These are phyloP conservation scores for Arachis hypogaea DNA, from an alignment of 306 rosid species.

Conservation along the genomic window DNA sequence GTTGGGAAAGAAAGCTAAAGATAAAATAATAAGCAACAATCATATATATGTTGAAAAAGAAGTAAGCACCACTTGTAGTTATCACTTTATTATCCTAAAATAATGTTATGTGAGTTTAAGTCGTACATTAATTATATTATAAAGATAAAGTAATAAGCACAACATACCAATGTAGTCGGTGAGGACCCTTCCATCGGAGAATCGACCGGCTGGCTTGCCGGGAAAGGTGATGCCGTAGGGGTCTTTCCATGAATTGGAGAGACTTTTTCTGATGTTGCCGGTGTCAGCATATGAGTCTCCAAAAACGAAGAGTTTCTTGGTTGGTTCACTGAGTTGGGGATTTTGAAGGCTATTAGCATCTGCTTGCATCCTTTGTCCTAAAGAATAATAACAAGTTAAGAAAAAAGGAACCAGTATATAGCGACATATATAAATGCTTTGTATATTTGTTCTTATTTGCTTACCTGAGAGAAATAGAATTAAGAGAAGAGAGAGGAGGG, in stretches of 20 bases:
- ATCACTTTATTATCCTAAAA: too few relatives aligned
- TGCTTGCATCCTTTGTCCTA: slow-evolving; percentile 39
- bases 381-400: neutral
- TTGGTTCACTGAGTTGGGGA: neutral
- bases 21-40: neutral
- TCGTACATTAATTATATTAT: too few relatives aligned
- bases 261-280: slow-evolving; percentile 42
- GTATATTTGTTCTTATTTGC: neutral
- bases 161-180: slow-evolving; percentile 53
- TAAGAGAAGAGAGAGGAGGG: slow-evolving; percentile 35
- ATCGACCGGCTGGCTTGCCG: slow-evolving; percentile 57
- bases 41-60: too few relatives aligned
- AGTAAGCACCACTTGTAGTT: neutral
- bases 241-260: slow-evolving; percentile 45
- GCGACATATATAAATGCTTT: too few relatives aligned
- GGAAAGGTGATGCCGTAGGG: slow-evolving; percentile 58
- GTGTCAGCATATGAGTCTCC: slow-evolving; percentile 61
- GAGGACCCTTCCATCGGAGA: slow-evolving; percentile 58
- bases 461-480: slow-evolving; percentile 47
- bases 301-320: slow-evolving; percentile 46
- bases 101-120: too few relatives aligned
- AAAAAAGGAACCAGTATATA: neutral
- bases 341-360: slow-evolving; percentile 7
- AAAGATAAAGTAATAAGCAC: neutral
- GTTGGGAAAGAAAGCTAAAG: slow-evolving; percentile 11